Base-by-base conservation (phyloP, 345 rosid genomes). In the Rubroshorea leprosula region DNA sequence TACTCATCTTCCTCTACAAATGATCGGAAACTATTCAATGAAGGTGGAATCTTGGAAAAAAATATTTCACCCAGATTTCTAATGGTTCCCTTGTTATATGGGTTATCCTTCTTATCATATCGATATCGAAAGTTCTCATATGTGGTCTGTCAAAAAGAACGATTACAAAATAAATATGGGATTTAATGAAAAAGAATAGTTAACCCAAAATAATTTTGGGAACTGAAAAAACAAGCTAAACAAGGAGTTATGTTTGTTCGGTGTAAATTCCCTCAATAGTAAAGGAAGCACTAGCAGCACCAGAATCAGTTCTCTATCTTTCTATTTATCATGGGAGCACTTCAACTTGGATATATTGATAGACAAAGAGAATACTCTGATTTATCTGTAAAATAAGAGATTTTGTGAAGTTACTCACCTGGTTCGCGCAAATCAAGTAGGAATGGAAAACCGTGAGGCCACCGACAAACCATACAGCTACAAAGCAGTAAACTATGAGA, bases 391-490 rank as follows among this genome's bases (percentile, higher is more conserved):
- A n/a, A 35, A 13, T 35, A 35, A 35, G 41, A 35, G 12, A 35
- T 2, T 35, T 35, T n/a, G n/a, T n/a, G n/a, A 47, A 3, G 23
- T 35, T 59, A 62, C 29, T 76, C 54, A 89, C 99, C 96, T 93
- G 96, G 69, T 93, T 93, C 57, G 91, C 85, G 80, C 96, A 81
- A 62, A 89, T 85, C 63, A 93, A 85, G 64, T 87, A 93, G 26
- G 67, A 77, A 62, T 93, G 99, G 70, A 93, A 93, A 67, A 74
- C 61, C 11, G 97, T 83, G 29, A 93, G 93, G 53, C 99, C 99
- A 6, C 99, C 99, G 0, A 93, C 99, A 64, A 93, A 93, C 99
- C 97, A 93, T 19, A 89, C 80, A 20, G 86, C 72, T 62, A 87
- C 54, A 74, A 93, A 93, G 81, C 91, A 82, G 74, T 93, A 93